Evolutionary conservation across 495 filamentous ascomycete genomes (phyloP).

Genomic region (Penicillium diatomitis): DNA sequence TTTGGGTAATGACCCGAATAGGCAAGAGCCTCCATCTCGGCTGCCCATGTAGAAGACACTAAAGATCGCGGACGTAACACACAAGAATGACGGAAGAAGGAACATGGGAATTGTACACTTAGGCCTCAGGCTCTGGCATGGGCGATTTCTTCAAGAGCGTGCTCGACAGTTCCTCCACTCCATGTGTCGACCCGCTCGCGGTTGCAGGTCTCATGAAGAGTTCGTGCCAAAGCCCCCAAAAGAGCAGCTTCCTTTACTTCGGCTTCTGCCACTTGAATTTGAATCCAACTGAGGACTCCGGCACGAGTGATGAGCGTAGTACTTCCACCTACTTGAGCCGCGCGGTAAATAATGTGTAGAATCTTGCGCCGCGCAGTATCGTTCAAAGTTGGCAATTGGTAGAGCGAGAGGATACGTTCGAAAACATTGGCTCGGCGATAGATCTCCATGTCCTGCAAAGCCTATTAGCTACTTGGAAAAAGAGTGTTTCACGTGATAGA

Average conservation of each 20-base stretch:
- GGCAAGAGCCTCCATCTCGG: too few relatives aligned
- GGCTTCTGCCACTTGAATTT: conserved; percentile 41
- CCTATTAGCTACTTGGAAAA: conserved; percentile 1
- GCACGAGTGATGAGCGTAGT: conserved; percentile 78
- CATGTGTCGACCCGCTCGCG: conserved; percentile 54
- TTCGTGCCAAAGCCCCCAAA: conserved; percentile 48
- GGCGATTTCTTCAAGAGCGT: conserved; percentile 20
- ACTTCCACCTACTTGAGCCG: conserved; percentile 66
- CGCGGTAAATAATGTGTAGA: conserved; percentile 62
- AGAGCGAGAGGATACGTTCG: conserved; percentile 65
- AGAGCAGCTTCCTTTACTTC: conserved; percentile 36
- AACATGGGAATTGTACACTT: conserved; percentile 2
- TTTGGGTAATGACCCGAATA: too few relatives aligned
- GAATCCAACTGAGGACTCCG: conserved; percentile 74
- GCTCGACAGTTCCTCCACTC: conserved; percentile 46
- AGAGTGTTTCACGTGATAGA: neutral
- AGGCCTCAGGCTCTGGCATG: conserved; percentile 1
- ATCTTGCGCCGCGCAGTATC: conserved; percentile 55
- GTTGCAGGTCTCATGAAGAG: conserved; percentile 65
- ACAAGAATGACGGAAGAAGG: neutral
- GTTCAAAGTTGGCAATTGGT: conserved; percentile 54
- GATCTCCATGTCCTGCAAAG: conserved; percentile 61
- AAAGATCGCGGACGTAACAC: too few relatives aligned
- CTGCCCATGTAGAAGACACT: too few relatives aligned
- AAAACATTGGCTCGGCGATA: conserved; percentile 74